These are phyloP conservation scores for Jamesozyma rosinii DNA, from an alignment of 805 yeast genomes.

Conservation along the genomic window DNA sequence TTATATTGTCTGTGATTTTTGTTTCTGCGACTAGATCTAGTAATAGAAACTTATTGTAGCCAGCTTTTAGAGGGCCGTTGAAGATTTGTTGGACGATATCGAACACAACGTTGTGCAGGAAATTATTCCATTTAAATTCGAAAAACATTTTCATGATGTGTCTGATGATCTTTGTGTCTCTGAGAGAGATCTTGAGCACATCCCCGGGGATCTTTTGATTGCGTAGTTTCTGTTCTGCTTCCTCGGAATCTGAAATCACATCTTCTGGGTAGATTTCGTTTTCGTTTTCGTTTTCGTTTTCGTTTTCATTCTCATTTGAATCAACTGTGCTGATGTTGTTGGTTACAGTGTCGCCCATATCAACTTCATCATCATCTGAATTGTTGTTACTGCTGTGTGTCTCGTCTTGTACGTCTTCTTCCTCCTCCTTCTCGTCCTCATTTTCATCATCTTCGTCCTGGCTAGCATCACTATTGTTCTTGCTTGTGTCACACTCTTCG, in stretches of 20 bases:
- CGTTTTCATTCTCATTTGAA: neutral
- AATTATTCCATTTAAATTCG: conserved; percentile 71
- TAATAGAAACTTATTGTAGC: conserved; percentile 55
- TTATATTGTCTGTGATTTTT: conserved; percentile 50
- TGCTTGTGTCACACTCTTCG: too few species aligned
- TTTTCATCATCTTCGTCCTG: neutral
- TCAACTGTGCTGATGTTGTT: neutral
- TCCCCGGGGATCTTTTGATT: conserved; percentile 60
- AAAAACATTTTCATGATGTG: conserved; percentile 60
- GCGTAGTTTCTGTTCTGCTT: conserved; percentile 29
- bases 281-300: neutral
- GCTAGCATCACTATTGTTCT: neutral
- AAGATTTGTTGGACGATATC: conserved; percentile 74
- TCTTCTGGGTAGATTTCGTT: conserved; percentile 13
- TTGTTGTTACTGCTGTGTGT: neutral
- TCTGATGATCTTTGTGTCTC: conserved; percentile 50
- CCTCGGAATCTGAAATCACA: conserved; percentile 21
- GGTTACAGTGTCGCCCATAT: neutral
- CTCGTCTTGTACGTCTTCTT: neutral
- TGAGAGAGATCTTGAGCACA: conserved; percentile 53
- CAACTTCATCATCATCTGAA: neutral
- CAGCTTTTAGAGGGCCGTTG: conserved; percentile 61
- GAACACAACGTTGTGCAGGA: conserved; percentile 75
- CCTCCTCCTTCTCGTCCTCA: conserved; percentile 12
- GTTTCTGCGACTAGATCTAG: conserved; percentile 53